phyloP scores from a whole-genome alignment of 2,329 filamentous ascomycete species.

The Calonectria pseudoreteaudii region DNA sequence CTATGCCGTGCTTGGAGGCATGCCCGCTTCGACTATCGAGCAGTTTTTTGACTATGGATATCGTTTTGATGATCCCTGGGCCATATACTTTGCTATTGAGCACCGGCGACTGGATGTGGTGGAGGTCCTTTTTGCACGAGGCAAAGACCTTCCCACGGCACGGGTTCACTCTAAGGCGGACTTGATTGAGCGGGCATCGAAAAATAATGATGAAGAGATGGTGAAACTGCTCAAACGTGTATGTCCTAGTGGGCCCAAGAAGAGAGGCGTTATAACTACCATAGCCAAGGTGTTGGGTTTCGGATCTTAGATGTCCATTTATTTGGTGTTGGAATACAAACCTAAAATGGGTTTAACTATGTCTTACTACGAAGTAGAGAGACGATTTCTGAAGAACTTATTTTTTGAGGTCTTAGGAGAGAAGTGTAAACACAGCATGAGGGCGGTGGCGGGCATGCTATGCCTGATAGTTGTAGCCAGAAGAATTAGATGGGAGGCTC shows the following conservation, averaged over 20 bases:
- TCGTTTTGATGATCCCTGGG: background rate
- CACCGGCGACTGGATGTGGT: background rate
- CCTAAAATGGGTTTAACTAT: no score
- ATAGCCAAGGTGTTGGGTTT: background rate
- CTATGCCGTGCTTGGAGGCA: background rate
- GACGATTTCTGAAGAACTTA: no score
- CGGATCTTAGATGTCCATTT: background rate
- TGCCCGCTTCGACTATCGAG: background rate
- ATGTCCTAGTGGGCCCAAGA: background rate
- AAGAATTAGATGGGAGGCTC: no score
- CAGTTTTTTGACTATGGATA: background rate
- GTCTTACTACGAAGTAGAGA: no score
- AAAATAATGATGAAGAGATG: background rate
- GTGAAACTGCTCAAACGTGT: background rate
- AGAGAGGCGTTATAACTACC: background rate
- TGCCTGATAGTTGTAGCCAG: no score
- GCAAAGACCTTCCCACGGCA: background rate
- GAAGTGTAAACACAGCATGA: no score
- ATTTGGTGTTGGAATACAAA: background rate
- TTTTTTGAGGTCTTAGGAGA: no score
- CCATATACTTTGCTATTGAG: background rate
- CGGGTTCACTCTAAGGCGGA: background rate
- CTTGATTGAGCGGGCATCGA: background rate
- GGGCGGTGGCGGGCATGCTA: no score
- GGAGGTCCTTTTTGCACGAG: background rate